phyloP scores from a whole-genome alignment of 805 yeast genomes.

The Pichia exigua region DNA sequence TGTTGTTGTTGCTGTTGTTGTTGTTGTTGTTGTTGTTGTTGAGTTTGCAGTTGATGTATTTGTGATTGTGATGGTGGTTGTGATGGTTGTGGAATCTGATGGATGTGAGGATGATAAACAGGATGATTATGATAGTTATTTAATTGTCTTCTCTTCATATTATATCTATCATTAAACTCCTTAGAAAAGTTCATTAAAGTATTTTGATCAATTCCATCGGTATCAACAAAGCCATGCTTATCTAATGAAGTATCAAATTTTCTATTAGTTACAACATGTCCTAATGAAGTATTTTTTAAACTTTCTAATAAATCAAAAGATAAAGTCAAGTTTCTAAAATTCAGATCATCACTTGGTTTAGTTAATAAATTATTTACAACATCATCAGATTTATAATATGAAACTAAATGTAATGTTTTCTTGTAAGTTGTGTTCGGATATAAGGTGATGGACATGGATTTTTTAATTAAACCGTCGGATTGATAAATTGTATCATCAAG shows the following conservation, averaged over 20 bases:
- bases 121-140: conserved; percentile 9
- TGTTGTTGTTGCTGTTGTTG: background rate
- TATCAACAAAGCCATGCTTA: conserved; percentile 17
- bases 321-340: conserved; percentile 41
- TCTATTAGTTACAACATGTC: conserved; percentile 29
- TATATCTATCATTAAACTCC: conserved; percentile 13
- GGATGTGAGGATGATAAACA: conserved; percentile 8
- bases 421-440: conserved; percentile 18
- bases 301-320: conserved; percentile 46
- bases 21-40: background rate
- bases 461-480: conserved; percentile 70
- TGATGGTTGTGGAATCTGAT: conserved; percentile 1
- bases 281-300: conserved; percentile 49
- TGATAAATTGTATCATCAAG: conserved; percentile 41
- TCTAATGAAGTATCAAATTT: conserved; percentile 7
- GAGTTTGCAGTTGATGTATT: background rate
- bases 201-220: conserved; percentile 18
- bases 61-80: conserved; percentile 1
- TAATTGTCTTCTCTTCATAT: conserved; percentile 4
- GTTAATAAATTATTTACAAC: conserved; percentile 49
- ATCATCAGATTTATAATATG: conserved; percentile 73
- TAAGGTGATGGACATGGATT: conserved; percentile 66
- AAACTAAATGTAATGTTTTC: conserved; percentile 62
- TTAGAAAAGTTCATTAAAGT: conserved; percentile 13
- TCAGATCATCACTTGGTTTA: conserved; percentile 49